Base-by-base conservation (phyloP, 805 yeast genomes). In the Peterozyma toletana region DNA sequence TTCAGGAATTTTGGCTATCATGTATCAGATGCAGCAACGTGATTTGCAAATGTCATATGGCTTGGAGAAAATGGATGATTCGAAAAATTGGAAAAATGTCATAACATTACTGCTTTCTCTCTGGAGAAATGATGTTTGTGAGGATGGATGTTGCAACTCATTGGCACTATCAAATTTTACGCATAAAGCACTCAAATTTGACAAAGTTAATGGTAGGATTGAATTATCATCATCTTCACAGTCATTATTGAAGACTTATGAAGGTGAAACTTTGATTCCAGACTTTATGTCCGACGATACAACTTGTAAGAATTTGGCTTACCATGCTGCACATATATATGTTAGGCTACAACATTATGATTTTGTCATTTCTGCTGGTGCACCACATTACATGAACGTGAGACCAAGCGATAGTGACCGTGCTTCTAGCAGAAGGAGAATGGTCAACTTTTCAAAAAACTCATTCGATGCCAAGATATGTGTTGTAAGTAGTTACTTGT, bases 321-420 rank as follows among this genome's bases (percentile, higher is more conserved):
- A 78, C 59, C 90, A 86, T 55, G 68, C 84, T 64, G 78, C 86
- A 1, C 90, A 84, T 55, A 77, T 85, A 13, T 75, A 80, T 38
- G 73, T 86, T 56, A 77, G 86, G 41, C 73, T 83, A 29, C 80
- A 85, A 44, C 87, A 85, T 49, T 81, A 84, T 59, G 95, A 87
- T 59, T 77, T 85, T 45, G 84, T 84, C 43, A 80, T 85, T 5
- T 82, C 70, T 58, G 82, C 90, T 2, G 96, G 96, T 1, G 85
- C 88, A 7, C 93, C 93, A 1, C 77, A 83, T 63, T 74, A 89
- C 53, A 80, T 84, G 81, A 84, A 77, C 53, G 87, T 81, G 33
- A 67, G 66, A 34, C 79, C 84, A 10, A 75, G 77, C 5, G 63
- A 65, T 9, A 56, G 64, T 1, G 81, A 77, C 45, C 71, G 77